phyloP scores from a whole-genome alignment of 2,329 filamentous ascomycete genomes.

The Aschersonia sp. region DNA sequence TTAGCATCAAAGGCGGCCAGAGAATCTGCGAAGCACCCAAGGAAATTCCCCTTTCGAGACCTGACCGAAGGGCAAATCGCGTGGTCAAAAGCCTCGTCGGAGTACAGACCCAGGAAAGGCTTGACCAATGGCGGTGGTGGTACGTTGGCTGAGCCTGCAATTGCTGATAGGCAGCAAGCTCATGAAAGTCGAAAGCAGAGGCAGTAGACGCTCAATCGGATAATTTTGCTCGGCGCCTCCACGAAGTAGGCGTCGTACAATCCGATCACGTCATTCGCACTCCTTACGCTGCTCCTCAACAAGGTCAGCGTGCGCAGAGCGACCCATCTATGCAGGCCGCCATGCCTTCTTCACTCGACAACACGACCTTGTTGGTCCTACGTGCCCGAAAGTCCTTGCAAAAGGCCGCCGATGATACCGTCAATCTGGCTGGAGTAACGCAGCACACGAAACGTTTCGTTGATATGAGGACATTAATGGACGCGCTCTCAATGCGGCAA shows the following conservation, averaged over 20 bases:
- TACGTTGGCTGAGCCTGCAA: too few species aligned
- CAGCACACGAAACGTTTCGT: slow-evolving; percentile 1
- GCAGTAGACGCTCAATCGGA: background rate
- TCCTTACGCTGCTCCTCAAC: too few species aligned
- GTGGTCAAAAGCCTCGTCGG: too few species aligned
- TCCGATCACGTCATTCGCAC: background rate
- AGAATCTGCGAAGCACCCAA: background rate
- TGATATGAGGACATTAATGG: slow-evolving; percentile 1
- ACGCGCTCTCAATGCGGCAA: slow-evolving; percentile 2
- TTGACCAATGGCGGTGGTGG: too few species aligned
- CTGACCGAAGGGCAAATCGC: too few species aligned
- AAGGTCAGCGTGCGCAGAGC: too few species aligned
- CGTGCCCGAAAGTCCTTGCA: background rate
- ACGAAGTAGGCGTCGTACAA: background rate
- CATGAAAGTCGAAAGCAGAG: too few species aligned
- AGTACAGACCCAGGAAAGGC: too few species aligned
- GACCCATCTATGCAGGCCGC: too few species aligned
- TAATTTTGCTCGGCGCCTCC: slow-evolving; percentile 1
- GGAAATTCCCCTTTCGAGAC: too few species aligned
- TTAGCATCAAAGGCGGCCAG: background rate
- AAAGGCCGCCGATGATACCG: background rate
- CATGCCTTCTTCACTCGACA: background rate
- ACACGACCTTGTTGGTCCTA: background rate
- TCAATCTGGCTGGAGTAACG: background rate
- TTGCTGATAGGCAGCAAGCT: too few species aligned